Conservation (phyloP, 1,139 yeast species). For the Wickerhamomyces sp. region DNA sequence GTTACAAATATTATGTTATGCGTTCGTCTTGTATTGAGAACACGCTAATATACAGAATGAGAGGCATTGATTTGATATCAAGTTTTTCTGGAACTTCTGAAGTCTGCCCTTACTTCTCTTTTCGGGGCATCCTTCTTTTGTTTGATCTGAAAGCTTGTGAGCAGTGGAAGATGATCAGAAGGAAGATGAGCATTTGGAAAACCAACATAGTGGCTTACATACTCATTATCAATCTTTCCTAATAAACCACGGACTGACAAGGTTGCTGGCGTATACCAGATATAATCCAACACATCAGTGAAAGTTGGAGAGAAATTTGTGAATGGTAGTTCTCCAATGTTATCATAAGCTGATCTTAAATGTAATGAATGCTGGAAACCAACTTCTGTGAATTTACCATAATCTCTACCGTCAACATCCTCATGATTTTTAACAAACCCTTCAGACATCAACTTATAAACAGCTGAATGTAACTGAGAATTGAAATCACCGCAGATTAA, state of each 20-base stretch:
- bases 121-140: constrained; percentile 33
- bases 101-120: constrained; percentile 20
- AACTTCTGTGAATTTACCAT: constrained; percentile 86
- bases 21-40: not conserved
- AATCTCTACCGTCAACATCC: constrained; percentile 83
- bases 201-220: constrained; percentile 75
- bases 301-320: constrained; percentile 93
- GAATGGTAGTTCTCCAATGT: constrained; percentile 86
- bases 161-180: constrained; percentile 87
- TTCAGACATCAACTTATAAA: constrained; percentile 79
- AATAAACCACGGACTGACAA: constrained; percentile 80
- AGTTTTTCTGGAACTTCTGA: constrained; percentile 24
- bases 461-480: constrained; percentile 84
- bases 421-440: constrained; percentile 71
- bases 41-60: not conserved
- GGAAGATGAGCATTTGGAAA: constrained; percentile 94
- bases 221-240: constrained; percentile 79
- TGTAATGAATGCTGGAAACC: constrained; percentile 82
- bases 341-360: constrained; percentile 79
- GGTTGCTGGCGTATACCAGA: constrained; percentile 84
- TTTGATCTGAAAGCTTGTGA: constrained; percentile 71
- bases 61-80: constrained; percentile 3
- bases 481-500: constrained; percentile 95
- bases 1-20: too few relatives aligned
- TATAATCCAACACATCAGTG: constrained; percentile 90